A percentile compares a stretch with the other conserved stretches of the same genome.
phyloP scores from a whole-genome alignment of 495 filamentous ascomycete species.

The Xylaria telfairii region DNA sequence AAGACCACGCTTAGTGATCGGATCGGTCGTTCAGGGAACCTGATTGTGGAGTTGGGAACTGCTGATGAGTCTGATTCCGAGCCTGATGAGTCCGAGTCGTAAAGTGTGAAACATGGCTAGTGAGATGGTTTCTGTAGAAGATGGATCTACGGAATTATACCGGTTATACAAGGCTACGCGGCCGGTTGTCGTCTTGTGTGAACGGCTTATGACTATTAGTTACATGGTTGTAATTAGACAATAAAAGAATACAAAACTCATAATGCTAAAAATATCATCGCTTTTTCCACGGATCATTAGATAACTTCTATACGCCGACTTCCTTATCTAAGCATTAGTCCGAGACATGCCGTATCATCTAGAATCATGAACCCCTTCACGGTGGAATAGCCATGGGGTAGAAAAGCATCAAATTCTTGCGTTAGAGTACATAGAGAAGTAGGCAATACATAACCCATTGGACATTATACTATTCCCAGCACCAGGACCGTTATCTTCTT shows the following conservation, averaged over 20 bases:
- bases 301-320: not conserved
- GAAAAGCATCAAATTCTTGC: not conserved
- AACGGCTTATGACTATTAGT: not conserved
- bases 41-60: slow-evolving; percentile 74
- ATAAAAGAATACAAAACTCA: not conserved
- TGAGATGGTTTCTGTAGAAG: not conserved
- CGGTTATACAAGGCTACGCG: not conserved
- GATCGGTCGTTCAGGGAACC: slow-evolving; percentile 83
- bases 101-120: not conserved
- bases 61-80: slow-evolving; percentile 39
- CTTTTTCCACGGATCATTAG: not conserved
- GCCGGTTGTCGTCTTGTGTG: not conserved
- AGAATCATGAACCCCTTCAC: not conserved
- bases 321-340: not conserved
- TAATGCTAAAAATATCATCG: slow-evolving; percentile 1
- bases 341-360: not conserved
- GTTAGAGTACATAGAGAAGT: not conserved
- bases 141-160: not conserved
- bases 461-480: not conserved
- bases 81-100: slow-evolving; percentile 9
- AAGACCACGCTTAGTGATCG: slow-evolving; percentile 69
- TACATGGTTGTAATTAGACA: slow-evolving; percentile 7
- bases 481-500: not conserved
- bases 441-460: not conserved
- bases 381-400: not conserved